A percentile compares a stretch with the other conserved stretches of the same genome.
These are phyloP conservation scores for Vitis riparia DNA, from an alignment of 164 flowering plant species.

Conservation along the genomic window DNA sequence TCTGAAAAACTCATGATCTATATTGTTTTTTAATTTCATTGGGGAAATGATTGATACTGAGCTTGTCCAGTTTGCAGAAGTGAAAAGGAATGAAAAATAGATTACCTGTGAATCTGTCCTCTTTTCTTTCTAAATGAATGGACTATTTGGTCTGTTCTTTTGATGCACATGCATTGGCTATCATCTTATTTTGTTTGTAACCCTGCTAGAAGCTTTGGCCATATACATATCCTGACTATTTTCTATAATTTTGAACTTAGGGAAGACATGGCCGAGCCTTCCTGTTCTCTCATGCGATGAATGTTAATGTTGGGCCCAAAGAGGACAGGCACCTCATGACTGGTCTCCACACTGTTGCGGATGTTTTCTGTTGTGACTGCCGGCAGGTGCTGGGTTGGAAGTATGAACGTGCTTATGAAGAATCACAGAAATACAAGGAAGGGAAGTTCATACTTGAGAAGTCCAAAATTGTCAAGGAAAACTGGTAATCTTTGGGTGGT, in stretches of 20 bases:
- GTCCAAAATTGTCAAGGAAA: constrained; percentile 49
- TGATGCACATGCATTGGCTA: not conserved
- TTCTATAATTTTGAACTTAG: constrained; percentile 19
- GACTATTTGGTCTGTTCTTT: not conserved
- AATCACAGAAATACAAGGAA: constrained; percentile 66
- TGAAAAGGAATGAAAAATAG: too few relatives aligned
- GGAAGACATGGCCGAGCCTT: constrained; percentile 57
- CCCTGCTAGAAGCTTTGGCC: not conserved
- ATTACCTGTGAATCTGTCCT: too few relatives aligned
- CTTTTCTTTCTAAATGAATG: too few relatives aligned
- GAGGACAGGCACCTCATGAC: constrained; percentile 57
- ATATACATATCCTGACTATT: not conserved
- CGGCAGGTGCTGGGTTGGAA: constrained; percentile 63
- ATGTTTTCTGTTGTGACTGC: constrained; percentile 51
- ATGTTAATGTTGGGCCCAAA: constrained; percentile 46
- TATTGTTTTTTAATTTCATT: too few relatives aligned
- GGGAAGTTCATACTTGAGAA: constrained; percentile 63
- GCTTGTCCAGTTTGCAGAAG: too few relatives aligned
- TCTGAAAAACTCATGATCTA: too few relatives aligned
- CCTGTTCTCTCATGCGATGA: constrained; percentile 60
- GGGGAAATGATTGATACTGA: too few relatives aligned
- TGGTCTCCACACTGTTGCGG: constrained; percentile 63
- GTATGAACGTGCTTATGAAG: constrained; percentile 56
- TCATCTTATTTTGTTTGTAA: not conserved
- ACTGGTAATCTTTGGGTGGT: constrained; percentile 30